Base-by-base conservation (phyloP, 768 basidiomycete species). In the Boletus coccyginus region DNA sequence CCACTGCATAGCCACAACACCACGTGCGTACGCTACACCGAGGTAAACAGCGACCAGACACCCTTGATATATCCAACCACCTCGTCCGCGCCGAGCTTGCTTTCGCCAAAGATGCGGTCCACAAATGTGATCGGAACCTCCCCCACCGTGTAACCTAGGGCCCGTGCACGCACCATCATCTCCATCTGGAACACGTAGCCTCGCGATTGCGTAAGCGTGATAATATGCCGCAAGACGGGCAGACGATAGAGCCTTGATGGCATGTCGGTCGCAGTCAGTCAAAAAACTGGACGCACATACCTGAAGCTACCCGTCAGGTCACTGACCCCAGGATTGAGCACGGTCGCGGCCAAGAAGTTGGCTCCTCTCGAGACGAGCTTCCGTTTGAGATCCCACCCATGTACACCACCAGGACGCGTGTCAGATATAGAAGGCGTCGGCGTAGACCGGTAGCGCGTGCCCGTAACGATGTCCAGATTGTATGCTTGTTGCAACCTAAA, bases 131-230 rank as follows among this genome's bases (percentile, higher is more conserved):
- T 96, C 1, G 94, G 94, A 27, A 96, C 82, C 70, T 96, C 94
- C 5, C 92, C 94, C 0, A 96, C 85, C 5, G 81, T 84, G 73
- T 93, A 95, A 7, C 91, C 92, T 53, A 92, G 74, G 2, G 89
- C 84, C 21, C 86, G 81, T 6, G 94, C 94, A 1, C 94, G 83
- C 19, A 93, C 94, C 82, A 95, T 95, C 88, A 95, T 96, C 70
- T 96, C 94, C 94, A 96, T 96, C 78, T 96, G 94, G 77, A 96
- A 95, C 32, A 96, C 94, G 64, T 95, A 96, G 10, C 94, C 94
- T 61, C 90, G 90, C 3, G 92, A 93, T 58, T 87, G 81, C 2
- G 90, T 93, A 61, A 87, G 80, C 6, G 87, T 83, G 63, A 96
- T 95, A 66, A 96, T 89, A 62, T 92, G 85, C 46, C 81, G 82